phyloP scores from a whole-genome alignment of 2,329 filamentous ascomycete genomes.

The Fusarium sp. region DNA sequence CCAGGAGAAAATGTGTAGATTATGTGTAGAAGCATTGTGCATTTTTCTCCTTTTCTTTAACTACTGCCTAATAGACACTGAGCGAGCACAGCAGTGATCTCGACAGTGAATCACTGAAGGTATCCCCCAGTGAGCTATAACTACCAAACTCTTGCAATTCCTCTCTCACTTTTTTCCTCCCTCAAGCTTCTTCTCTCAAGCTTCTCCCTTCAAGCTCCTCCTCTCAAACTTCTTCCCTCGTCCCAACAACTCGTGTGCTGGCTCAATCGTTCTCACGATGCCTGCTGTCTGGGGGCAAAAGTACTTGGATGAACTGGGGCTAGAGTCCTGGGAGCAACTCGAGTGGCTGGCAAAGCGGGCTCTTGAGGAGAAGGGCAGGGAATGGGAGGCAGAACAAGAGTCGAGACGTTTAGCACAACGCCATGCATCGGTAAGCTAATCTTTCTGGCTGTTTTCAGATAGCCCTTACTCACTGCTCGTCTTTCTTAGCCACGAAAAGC shows the following conservation, averaged over 20 bases:
- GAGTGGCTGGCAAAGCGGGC: not conserved
- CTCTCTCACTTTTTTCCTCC: not conserved
- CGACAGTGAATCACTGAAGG: not conserved
- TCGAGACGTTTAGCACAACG: not conserved
- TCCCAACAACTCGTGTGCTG: not conserved
- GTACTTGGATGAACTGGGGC: not conserved
- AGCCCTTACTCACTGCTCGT: not conserved
- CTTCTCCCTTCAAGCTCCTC: too few species aligned
- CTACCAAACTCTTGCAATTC: not conserved
- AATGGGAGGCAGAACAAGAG: not conserved
- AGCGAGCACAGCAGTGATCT: not conserved
- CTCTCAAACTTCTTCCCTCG: not conserved
- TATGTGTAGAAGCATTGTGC: not conserved
- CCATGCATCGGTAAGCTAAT: not conserved
- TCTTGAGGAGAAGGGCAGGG: not conserved
- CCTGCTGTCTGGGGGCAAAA: not conserved
- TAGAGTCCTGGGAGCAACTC: not conserved
- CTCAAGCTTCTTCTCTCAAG: not conserved
- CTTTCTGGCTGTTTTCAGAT: not conserved
- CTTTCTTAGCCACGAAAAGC: not conserved
- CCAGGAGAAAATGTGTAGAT: not conserved
- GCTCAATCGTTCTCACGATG: not conserved
- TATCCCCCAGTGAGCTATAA: not conserved
- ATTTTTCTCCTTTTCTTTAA: not conserved
- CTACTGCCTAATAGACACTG: not conserved